Evolutionary conservation across 176 grass and related monocot genomes (phyloP).

Genomic region (Urochloa ruziziensis): DNA sequence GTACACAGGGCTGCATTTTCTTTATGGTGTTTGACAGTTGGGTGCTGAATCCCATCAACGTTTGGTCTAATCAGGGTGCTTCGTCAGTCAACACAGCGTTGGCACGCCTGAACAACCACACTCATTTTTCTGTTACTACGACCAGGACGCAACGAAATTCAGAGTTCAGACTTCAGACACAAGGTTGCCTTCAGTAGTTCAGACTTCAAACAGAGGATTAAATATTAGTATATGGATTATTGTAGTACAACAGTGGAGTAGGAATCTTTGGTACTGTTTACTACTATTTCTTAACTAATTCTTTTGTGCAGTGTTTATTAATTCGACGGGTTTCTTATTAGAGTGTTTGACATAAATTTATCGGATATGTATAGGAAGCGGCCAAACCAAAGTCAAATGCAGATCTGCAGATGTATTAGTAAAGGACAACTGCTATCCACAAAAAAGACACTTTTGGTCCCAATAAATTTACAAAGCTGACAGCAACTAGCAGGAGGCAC

Average conservation of each 20-base stretch:
- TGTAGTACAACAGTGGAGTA: slow-evolving; percentile 15
- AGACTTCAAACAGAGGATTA: background rate
- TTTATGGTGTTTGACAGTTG: background rate
- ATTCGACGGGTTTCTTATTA: background rate
- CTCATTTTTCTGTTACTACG: background rate
- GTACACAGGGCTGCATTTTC: background rate
- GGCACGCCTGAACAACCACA: background rate
- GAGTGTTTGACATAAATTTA: slow-evolving; percentile 4
- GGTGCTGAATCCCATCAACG: slow-evolving; percentile 19
- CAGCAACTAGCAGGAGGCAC: slow-evolving; percentile 15
- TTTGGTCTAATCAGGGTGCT: slow-evolving; percentile 2
- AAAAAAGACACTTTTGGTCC: background rate
- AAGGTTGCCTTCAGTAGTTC: background rate
- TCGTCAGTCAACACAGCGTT: slow-evolving; percentile 24
- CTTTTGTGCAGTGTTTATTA: background rate
- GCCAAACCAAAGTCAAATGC: slow-evolving; percentile 50
- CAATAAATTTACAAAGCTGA: slow-evolving; percentile 3
- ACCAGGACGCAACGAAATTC: slow-evolving; percentile 13
- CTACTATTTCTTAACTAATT: background rate
- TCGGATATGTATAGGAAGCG: background rate
- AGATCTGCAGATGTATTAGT: slow-evolving; percentile 21
- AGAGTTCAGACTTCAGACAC: slow-evolving; percentile 12
- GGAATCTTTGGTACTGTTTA: slow-evolving; percentile 33
- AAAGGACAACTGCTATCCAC: slow-evolving; percentile 1
- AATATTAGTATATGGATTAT: background rate